Base-by-base conservation (phyloP, 495 filamentous ascomycete genomes). In the Pseudomonodictys pantanalensis region DNA sequence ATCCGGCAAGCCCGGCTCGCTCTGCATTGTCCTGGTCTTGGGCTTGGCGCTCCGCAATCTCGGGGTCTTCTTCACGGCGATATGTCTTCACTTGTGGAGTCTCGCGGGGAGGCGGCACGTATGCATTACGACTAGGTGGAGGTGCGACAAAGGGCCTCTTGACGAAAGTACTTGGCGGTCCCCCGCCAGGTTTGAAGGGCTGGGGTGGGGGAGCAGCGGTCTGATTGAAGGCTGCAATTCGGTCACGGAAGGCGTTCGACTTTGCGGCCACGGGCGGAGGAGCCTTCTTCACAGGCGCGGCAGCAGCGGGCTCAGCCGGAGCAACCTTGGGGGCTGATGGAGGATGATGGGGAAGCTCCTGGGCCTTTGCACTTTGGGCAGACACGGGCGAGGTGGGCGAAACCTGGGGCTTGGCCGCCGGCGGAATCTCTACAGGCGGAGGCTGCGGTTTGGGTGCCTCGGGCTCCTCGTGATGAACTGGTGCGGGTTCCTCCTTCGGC, bases 111-210 rank as follows among this genome's bases (percentile, higher is more conserved):
- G 86, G 84, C 32, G 93, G 87, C 1, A 97, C 82, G 66, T 90
- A 98, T 1, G 95, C 86, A 78, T 97, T 86, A 62, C 91, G 88
- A 72, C 90, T 95, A 6, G 93, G 93, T 50, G 93, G 93, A 28
- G 95, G 91, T 1, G 93, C 87, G 56, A 98, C 93, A 66, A 97
- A 98, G n/a, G 93, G 91, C 73, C 97, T 97, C 79, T 95, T 97
- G 71, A 97, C 84, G 64, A 97, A 97, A 46, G 81, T 79, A 42
- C 81, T 78, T 24, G 82, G 64, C 6, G 58, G 58, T 5, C 57
- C 63, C 2, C 82, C 81, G 59, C 82, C 78, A 11, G 91, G 90
- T 66, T 96, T 95, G 72, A 91, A 90, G 2, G 95, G 93, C 3
- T 90, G 83, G 54, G 93, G 74, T 10, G 93, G 93, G 6, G 92